phyloP scores from a whole-genome alignment of 1,139 yeast genomes.

The Candida neerlandica region DNA sequence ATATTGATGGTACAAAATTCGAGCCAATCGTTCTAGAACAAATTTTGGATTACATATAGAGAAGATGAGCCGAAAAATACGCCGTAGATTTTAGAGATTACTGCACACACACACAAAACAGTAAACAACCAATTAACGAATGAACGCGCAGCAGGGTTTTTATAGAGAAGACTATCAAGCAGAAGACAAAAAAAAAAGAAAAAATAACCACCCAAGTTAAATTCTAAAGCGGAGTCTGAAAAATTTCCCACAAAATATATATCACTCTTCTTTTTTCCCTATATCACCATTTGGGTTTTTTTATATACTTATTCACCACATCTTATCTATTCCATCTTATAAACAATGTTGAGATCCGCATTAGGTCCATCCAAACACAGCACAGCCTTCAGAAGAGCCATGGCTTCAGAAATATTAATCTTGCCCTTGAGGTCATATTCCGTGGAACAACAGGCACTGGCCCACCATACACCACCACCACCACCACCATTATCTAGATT shows the following conservation, averaged over 20 bases:
- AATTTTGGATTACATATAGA: slow-evolving; percentile 13
- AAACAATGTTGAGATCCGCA: slow-evolving; percentile 10
- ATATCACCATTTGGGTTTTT: background rate
- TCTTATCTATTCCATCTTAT: background rate
- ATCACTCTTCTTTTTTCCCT: background rate
- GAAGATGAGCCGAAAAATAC: background rate
- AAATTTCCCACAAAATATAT: background rate
- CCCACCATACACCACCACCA: background rate
- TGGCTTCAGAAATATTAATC: slow-evolving; percentile 12
- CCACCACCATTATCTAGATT: slow-evolving; percentile 6
- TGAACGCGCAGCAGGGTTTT: background rate
- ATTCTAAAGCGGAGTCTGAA: slow-evolving; percentile 4
- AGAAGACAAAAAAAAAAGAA: background rate
- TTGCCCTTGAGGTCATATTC: slow-evolving; percentile 15
- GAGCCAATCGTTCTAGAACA: slow-evolving; percentile 27
- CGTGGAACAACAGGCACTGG: slow-evolving; percentile 7
- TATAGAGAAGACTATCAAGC: background rate
- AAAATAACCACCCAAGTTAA: background rate
- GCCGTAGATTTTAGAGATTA: slow-evolving; percentile 8
- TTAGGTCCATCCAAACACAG: slow-evolving; percentile 14
- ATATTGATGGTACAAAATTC: slow-evolving; percentile 17
- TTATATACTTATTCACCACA: background rate
- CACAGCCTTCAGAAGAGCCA: slow-evolving; percentile 14
- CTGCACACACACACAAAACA: background rate
- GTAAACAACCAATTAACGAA: background rate